Evolutionary conservation across 805 yeast species (phyloP), one percentile per base, ranked within the genome.

Genomic region (Grigorovia yakushimaensis): DNA sequence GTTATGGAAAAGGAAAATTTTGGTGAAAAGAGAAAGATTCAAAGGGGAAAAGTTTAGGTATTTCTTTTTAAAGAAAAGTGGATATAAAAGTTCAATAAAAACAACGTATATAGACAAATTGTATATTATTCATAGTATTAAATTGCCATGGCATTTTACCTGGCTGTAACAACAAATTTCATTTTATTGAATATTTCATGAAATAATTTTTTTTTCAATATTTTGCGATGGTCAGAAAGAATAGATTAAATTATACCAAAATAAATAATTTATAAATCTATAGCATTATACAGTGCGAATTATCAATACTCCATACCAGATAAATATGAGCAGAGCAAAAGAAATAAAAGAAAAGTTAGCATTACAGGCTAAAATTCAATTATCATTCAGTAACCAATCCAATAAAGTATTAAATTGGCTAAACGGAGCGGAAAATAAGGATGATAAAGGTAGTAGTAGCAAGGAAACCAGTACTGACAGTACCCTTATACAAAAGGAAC

Each of bases 1-100:
- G 96, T 86, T 37, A 88, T 93, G 96, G 97, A 91, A 52, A 78
- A 77, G 51, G 96, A 87, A 51, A 77, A 79, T 19, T 91, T 89
- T 63, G 96, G 97, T 11, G 95, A 86, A 57, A 75, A 75, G 54
- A 71, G 52, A 73, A 70, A 56, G 74, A 69, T 39, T 78, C 79
- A 53, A 76, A 72, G 58, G 65, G 61, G 22, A 67, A 63, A 44
- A 51, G 42, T 48, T 39, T 45, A 47, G n/a, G n/a, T n/a, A n/a
- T n/a, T n/a, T n/a, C n/a, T n/a, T n/a, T n/a, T n/a, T n/a, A n/a
- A n/a, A n/a, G n/a, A n/a, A n/a, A n/a, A n/a, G n/a, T n/a, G n/a
- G n/a, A n/a, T n/a, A n/a, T n/a, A 23, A 62, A 60, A 43, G 9
- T 27, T 10, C 33, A 3, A 27, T 5, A 27, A 5, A 27, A 18